Evolutionary conservation across 2,329 filamentous ascomycete genomes (phyloP), one percentile per base, ranked within the genome.

Genomic region (Rutstroemia sp.): DNA sequence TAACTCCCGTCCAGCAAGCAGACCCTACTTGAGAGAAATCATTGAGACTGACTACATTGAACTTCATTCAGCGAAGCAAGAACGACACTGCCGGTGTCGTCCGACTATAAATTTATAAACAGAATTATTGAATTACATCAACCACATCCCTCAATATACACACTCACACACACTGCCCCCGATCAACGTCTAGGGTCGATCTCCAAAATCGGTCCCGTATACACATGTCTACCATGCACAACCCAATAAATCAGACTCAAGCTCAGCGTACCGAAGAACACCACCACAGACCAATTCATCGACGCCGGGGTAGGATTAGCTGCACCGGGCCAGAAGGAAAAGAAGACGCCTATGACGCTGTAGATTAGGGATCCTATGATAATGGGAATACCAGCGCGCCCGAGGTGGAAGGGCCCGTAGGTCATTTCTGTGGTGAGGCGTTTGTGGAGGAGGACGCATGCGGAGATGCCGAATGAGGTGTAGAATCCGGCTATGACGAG

Each of bases 381-480:
- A 8, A 59, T 30, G 5, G 54, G 50, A 30, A 57, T 40, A 17
- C 54, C 57, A 10, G 36, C 10, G 17, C 39, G 30, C 8, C 50
- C 39, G 1, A 59, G 23, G 6, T 44, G 36, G 34, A 59, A 59
- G 10, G 57, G 57, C 3, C 54, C 57, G 48, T 54, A 59, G 12
- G 39, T 49, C n/a, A 59, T 57, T 5, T 57, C 50, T 4, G 49
- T 27, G 5, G 40, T 57, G n/a, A 59, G 47, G n/a, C 57, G 50
- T 47, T 57, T 54, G 36, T 50, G 25, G 2, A 57, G 17, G 44
- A 59, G 57, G 2, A 59, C 57, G 12, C 45, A 36, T 3, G 54
- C 57, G 1, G 54, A 40, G 3, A 59, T 9, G 5, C 51, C 14
- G 34, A 59, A 59, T 2, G 49, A 57, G 38, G 39, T 57, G 34